A percentile compares a stretch with the other conserved stretches of the same genome.
Conservation (phyloP, 73 alveolate genomes). For the Blepharisma stoltei region DNA sequence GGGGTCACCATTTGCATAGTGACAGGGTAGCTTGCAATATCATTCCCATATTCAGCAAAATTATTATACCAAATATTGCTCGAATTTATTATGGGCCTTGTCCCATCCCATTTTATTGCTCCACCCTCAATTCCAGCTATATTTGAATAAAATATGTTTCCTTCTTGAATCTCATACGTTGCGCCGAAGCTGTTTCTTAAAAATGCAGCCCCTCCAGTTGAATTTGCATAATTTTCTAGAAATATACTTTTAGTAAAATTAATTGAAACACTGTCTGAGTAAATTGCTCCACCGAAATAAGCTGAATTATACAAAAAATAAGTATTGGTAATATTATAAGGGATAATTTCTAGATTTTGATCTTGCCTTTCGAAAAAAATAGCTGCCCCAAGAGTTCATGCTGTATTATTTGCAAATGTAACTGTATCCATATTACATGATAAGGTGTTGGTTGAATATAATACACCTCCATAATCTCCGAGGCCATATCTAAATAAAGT, state of each 20-base stretch:
- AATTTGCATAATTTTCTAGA: no score
- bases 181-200: neutral
- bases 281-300: neutral
- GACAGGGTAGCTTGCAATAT: conserved; percentile 16
- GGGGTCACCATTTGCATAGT: neutral
- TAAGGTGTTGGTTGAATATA: no score
- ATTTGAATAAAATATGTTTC: neutral
- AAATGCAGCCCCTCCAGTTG: no score
- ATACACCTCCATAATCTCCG: no score
- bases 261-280: neutral
- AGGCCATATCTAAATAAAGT: no score
- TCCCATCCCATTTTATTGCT: neutral
- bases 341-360: no score
- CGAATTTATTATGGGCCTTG: neutral
- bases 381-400: neutral
- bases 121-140: neutral
- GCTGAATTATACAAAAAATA: neutral
- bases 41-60: conserved; percentile 17
- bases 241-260: no score
- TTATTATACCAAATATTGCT: neutral
- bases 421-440: no score
- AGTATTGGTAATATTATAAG: neutral
- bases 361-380: conserved; percentile 1
- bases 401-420: neutral
- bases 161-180: conserved; percentile 4